phyloP scores from a whole-genome alignment of 2,329 filamentous ascomycete genomes.

The Xylaria multiplex region DNA sequence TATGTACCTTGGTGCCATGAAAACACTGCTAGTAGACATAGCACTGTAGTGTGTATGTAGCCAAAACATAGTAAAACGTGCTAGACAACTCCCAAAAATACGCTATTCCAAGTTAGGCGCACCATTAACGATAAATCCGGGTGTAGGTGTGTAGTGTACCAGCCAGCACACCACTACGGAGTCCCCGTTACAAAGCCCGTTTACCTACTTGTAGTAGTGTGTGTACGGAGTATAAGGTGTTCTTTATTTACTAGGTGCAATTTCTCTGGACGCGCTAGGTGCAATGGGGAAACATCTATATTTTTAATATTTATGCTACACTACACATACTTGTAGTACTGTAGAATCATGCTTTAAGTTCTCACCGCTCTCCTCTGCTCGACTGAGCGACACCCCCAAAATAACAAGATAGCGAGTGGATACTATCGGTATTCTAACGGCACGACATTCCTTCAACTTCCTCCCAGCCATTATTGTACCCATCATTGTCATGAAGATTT shows the following conservation, averaged over 20 bases:
- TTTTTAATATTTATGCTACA: too few relatives aligned
- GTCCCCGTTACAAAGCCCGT: not conserved
- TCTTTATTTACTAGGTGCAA: slow-evolving; percentile 9
- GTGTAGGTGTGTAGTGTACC: too few relatives aligned
- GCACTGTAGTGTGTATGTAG: slow-evolving; percentile 4
- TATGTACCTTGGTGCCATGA: not conserved
- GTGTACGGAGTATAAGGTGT: too few relatives aligned
- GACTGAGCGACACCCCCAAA: not conserved
- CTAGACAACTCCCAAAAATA: too few relatives aligned
- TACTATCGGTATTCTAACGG: slow-evolving; percentile 1
- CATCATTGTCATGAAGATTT: too few relatives aligned
- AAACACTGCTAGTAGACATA: not conserved
- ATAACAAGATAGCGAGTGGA: not conserved
- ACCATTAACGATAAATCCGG: too few relatives aligned
- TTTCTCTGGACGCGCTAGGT: slow-evolving; percentile 8
- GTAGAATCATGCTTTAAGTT: slow-evolving; percentile 5
- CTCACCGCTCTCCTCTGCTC: slow-evolving; percentile 23
- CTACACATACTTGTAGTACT: too few relatives aligned
- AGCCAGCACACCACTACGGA: too few relatives aligned
- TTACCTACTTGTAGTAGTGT: too few relatives aligned
- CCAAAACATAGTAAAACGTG: not conserved
- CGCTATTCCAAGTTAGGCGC: too few relatives aligned
- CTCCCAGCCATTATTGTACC: too few relatives aligned
- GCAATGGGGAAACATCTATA: slow-evolving; percentile 3
- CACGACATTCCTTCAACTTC: slow-evolving; percentile 15